Conservation (phyloP, 2,329 filamentous ascomycete genomes). For the Teratosphaeria destructans region DNA sequence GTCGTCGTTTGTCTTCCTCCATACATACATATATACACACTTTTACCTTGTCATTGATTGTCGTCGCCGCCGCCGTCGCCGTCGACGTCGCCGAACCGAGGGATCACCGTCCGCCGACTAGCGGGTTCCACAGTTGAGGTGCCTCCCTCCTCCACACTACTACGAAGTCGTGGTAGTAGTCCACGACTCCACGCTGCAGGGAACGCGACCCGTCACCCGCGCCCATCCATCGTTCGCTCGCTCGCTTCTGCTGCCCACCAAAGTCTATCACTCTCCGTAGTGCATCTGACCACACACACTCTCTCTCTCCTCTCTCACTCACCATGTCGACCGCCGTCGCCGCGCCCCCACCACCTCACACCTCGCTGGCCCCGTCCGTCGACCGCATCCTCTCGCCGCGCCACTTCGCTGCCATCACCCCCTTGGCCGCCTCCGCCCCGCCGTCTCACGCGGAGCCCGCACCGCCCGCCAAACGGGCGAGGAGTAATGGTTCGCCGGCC, state of each 20-base stretch:
- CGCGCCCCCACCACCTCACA: slow-evolving; percentile 28
- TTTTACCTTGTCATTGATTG: neutral
- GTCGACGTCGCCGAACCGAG: neutral
- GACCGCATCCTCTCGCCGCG: slow-evolving; percentile 30
- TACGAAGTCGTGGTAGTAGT: neutral
- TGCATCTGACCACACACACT: too few species aligned
- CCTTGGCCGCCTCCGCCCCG: slow-evolving; percentile 4
- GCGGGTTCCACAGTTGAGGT: neutral
- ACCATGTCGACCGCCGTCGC: slow-evolving; percentile 40
- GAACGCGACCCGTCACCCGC: neutral
- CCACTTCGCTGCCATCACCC: slow-evolving; percentile 35
- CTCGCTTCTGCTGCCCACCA: neutral
- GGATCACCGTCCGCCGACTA: neutral
- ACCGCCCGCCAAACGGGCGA: slow-evolving; percentile 21
- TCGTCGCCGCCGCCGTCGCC: neutral
- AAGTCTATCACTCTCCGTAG: neutral
- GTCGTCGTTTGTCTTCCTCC: neutral
- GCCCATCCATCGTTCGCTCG: neutral
- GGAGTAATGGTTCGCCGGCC: slow-evolving; percentile 27
- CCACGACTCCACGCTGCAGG: neutral
- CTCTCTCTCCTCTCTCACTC: neutral
- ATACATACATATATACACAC: neutral
- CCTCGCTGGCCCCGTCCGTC: slow-evolving; percentile 24
- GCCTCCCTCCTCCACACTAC: neutral
- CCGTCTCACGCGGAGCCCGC: slow-evolving; percentile 4